Evolutionary conservation across 371 early-diverging fungal genomes (phyloP), one percentile per base, ranked within the genome.

Genomic region (Rhizomucor miehei): DNA sequence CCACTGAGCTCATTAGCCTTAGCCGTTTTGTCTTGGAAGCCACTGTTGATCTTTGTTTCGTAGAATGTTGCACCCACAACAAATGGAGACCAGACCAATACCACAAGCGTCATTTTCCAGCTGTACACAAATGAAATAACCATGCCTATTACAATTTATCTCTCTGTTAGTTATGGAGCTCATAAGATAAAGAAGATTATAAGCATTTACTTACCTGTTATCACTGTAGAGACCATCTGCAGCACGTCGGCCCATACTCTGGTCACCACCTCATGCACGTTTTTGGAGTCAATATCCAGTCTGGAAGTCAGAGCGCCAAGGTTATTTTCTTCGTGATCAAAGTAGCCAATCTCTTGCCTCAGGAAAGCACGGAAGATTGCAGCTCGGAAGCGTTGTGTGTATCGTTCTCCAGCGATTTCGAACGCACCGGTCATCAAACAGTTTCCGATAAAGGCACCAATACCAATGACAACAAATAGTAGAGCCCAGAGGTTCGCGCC

Each of bases 341-440:
- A 95, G 69, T 80, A 95, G 1, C 71, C 86, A 48, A 90, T 86
- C 44, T 93, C 91, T 70, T 93, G 95, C 20, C 72, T 52, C 51
- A 88, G 60, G 52, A 85, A 67, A 8, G 82, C 67, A 13, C 63
- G 50, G 62, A 88, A 87, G 4, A 75, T 43, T 39, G 50, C 41
- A 17, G 62, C 62, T 13, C 89, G 73, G 17, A 88, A 52, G 21
- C 85, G 75, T n/a, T 69, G 57, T 5, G 86, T 85, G 40, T 87
- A 65, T 1, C 63, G 65, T 60, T 80, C 84, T 35, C 75, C 75
- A 3, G 74, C 63, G 21, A 65, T 43, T 53, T 70, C 74, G 48
- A 77, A 74, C 3, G 63, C 43, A 20, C 54, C 52, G 19, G 59
- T 63, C 20, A 60, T 67, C 5, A 64, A 48, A 12, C 70, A 51